Evolutionary conservation across 441 rosid species (phyloP), one percentile per base, ranked within the genome.

Genomic region (Gossypium trilobum): DNA sequence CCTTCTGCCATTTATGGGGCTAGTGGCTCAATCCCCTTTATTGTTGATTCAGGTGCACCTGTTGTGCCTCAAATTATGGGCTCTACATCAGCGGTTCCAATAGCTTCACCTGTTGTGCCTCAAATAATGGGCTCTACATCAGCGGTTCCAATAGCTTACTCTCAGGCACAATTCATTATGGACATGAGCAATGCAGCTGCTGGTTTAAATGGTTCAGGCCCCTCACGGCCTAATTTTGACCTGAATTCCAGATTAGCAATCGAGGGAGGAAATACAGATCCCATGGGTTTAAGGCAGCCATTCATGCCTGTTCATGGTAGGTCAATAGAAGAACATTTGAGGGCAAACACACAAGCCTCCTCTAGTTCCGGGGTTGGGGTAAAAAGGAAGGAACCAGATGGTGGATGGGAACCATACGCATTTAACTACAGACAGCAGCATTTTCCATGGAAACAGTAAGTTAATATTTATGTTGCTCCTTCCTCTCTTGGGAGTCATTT

Each of bases 361-460:
- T 83, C 93, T 1, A 84, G 91, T 81, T 84, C 94, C 5, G 85
- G 85, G 36, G 73, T 81, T 13, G 93, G 89, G 44, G 88, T 79
- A 17, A 95, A 92, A 80, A 85, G 97, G 72, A 91, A 91, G 84
- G 96, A 93, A 77, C 93, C 95, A 0, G 98, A 95, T 25, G 58
- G 89, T 17, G 90, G 91, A 23, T 85, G 96, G 96, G 98, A 93
- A 27, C 70, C 73, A 2, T 83, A 69, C 82, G 75, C 84, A 0
- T 66, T 83, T 51, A 81, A 75, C 46, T 78, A 76, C 74, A 83
- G 84, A 76, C 85, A 83, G 75, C 85, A 77, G 71, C 93, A 81
- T 27, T 88, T 88, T 78, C 94, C 93, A 51, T 87, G 99, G 97
- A 93, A 88, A 73, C 87, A 82, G 75, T 31, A 59, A 70, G 71